A percentile compares a stretch with the other conserved stretches of the same genome.
Evolutionary conservation across 73 alveolate species (phyloP).

Genomic region (Loxodes magnus): DNA sequence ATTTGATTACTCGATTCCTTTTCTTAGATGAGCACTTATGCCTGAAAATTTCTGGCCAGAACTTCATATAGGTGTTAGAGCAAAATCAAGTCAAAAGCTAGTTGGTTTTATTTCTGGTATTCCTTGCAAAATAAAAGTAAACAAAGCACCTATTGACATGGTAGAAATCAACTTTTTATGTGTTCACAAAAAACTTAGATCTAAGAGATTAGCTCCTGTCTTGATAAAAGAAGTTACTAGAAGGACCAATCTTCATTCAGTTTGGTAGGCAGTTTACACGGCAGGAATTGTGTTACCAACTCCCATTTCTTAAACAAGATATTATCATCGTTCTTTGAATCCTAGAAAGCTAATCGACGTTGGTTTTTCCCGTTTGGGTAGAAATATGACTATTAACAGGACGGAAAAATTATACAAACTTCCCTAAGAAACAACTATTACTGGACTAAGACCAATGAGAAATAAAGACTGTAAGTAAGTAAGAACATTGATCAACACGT

Average conservation of each 20-base stretch:
- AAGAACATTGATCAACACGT: constrained; percentile 24
- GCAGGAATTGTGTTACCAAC: constrained; percentile 37
- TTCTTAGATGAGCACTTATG: constrained; percentile 83
- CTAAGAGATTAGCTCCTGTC: constrained; percentile 93
- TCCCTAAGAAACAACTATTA: constrained; percentile 58
- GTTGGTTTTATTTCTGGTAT: constrained; percentile 96
- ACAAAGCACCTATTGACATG: constrained; percentile 55
- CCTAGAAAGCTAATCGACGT: constrained; percentile 94
- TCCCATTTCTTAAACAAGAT: constrained; percentile 42
- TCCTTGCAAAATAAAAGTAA: constrained; percentile 74
- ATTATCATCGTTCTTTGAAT: constrained; percentile 91
- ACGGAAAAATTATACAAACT: constrained; percentile 52
- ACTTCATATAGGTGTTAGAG: constrained; percentile 79
- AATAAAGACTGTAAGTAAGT: constrained; percentile 59
- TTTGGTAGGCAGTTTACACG: constrained; percentile 91
- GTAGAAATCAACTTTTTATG: constrained; percentile 96
- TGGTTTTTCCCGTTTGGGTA: constrained; percentile 32
- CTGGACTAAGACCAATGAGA: constrained; percentile 55
- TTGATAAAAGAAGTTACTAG: constrained; percentile 94
- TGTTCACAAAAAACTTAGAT: constrained; percentile 93
- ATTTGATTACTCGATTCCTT: constrained; percentile 82
- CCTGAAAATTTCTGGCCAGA: constrained; percentile 76
- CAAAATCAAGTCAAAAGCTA: constrained; percentile 25
- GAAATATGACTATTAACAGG: constrained; percentile 67
- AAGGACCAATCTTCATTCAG: constrained; percentile 80